A percentile compares a stretch with the other conserved stretches of the same genome.
Evolutionary conservation across 2,329 filamentous ascomycete genomes (phyloP).

Genomic region (Erysiphe neolycopersici): DNA sequence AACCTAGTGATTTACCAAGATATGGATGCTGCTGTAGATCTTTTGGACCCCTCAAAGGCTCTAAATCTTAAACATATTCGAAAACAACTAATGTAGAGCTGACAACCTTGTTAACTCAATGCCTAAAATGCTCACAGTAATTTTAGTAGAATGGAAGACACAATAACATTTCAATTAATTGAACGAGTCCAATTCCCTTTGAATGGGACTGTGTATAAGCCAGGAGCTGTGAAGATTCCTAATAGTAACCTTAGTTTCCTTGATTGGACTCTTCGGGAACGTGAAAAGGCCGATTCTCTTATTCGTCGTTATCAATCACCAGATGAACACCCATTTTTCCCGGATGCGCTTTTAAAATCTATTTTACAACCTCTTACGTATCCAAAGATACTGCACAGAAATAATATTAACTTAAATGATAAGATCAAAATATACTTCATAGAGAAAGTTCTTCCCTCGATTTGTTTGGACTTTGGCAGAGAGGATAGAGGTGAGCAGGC

Average conservation of each 20-base stretch:
- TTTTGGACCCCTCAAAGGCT: conserved; percentile 60
- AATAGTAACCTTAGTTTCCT: conserved; percentile 51
- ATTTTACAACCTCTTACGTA: conserved; percentile 77
- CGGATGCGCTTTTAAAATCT: conserved; percentile 46
- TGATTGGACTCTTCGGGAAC: conserved; percentile 79
- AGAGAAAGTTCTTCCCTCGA: conserved; percentile 52
- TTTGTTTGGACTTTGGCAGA: conserved; percentile 53
- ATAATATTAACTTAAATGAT: conserved; percentile 73
- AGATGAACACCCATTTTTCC: conserved; percentile 96
- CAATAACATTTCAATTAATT: conserved; percentile 89
- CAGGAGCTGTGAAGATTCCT: conserved; percentile 58
- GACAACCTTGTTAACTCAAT: not conserved
- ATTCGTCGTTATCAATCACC: conserved; percentile 89
- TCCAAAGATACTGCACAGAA: conserved; percentile 62
- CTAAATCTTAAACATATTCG: conserved; percentile 79
- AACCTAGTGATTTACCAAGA: too few species aligned
- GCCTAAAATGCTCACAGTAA: not conserved
- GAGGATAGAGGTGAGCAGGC: conserved; percentile 59
- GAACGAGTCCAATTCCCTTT: conserved; percentile 94
- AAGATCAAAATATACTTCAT: conserved; percentile 72
- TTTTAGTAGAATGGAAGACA: conserved; percentile 74
- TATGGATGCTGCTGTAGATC: conserved; percentile 82
- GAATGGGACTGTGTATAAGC: conserved; percentile 63
- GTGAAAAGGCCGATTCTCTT: conserved; percentile 73
- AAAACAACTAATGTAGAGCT: conserved; percentile 62